phyloP scores from a whole-genome alignment of 306 rosid species.

The Inga laurina region DNA sequence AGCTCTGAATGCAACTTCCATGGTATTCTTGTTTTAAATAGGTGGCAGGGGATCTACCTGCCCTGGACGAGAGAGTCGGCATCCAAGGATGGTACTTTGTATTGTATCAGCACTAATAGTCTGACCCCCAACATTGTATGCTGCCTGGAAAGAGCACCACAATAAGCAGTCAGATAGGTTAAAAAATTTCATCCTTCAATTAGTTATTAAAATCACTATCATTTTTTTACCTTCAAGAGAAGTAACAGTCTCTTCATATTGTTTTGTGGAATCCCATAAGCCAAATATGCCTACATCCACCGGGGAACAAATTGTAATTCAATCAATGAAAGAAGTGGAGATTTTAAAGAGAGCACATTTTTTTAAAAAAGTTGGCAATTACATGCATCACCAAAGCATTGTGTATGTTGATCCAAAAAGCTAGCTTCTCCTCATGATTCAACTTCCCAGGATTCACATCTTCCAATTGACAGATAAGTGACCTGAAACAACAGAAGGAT shows the following conservation, averaged over 20 bases:
- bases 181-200: slow-evolving; percentile 12
- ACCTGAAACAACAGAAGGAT: slow-evolving; percentile 51
- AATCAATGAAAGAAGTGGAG: slow-evolving; percentile 21
- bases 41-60: slow-evolving; percentile 54
- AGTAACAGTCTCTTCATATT: slow-evolving; percentile 74
- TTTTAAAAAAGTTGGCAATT: slow-evolving; percentile 29
- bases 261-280: slow-evolving; percentile 94
- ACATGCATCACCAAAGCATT: slow-evolving; percentile 99
- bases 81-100: slow-evolving; percentile 80
- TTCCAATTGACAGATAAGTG: slow-evolving; percentile 73
- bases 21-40: not conserved
- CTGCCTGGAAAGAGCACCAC: slow-evolving; percentile 66
- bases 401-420: slow-evolving; percentile 96
- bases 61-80: slow-evolving; percentile 89
- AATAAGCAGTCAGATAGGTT: slow-evolving; percentile 27
- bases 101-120: slow-evolving; percentile 86
- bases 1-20: not conserved
- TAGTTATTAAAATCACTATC: slow-evolving; percentile 8
- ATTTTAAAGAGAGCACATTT: slow-evolving; percentile 11
- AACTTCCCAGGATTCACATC: slow-evolving; percentile 76
- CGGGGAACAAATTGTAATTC: slow-evolving; percentile 23
- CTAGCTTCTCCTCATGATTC: slow-evolving; percentile 87
- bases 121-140: slow-evolving; percentile 90
- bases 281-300: slow-evolving; percentile 83
- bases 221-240: slow-evolving; percentile 73